phyloP scores from a whole-genome alignment of 2,329 filamentous ascomycete genomes.

The Daldinia sp. region DNA sequence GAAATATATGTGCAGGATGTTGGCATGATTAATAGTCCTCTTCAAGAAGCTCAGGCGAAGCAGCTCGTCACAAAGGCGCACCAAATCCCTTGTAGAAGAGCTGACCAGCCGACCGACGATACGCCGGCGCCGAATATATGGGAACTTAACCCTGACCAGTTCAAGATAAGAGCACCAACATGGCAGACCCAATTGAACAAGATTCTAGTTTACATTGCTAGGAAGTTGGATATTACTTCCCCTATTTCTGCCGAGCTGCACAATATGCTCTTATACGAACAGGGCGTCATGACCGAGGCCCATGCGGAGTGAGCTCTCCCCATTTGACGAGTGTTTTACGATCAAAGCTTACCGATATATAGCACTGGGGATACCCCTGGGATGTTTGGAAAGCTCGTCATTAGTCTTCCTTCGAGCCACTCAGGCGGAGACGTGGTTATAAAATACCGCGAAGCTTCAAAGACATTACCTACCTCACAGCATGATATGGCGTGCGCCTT shows the following conservation, averaged over 20 bases:
- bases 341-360: neutral
- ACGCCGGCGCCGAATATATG: constrained; percentile 52
- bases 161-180: constrained; percentile 48
- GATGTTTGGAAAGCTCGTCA: constrained; percentile 60
- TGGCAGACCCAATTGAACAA: constrained; percentile 46
- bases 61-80: constrained; percentile 42
- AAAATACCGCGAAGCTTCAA: constrained; percentile 48
- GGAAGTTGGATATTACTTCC: constrained; percentile 46
- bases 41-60: constrained; percentile 38
- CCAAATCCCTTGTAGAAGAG: constrained; percentile 51
- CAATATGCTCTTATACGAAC: constrained; percentile 60
- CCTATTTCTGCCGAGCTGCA: constrained; percentile 50
- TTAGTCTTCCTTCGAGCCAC: constrained; percentile 58
- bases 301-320: constrained; percentile 50
- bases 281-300: constrained; percentile 58
- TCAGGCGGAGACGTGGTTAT: constrained; percentile 56
- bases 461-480: constrained; percentile 46
- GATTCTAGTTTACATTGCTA: constrained; percentile 39
- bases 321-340: neutral
- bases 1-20: constrained; percentile 27
- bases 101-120: constrained; percentile 52
- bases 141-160: constrained; percentile 52
- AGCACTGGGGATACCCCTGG: constrained; percentile 56
- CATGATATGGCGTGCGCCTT: constrained; percentile 37
- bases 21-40: constrained; percentile 40